Evolutionary conservation across 202 grass and related monocot genomes (phyloP), one percentile per base, ranked within the genome.

Genomic region (Bolboschoenoplectus hybrid): DNA sequence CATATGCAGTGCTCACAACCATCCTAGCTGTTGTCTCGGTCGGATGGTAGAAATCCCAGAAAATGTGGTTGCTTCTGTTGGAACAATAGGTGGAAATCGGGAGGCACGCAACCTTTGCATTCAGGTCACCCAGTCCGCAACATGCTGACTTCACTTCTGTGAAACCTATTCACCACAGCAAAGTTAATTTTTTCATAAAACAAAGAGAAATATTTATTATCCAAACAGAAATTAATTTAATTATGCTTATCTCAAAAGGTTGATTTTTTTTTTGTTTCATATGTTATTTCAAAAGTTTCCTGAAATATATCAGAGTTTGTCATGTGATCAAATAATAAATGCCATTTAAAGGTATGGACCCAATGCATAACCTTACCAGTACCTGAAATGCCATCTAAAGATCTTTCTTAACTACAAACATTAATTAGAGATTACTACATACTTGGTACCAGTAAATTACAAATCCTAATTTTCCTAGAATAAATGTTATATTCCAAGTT

Each of bases 31-130:
- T 84, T 64, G 84, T 13, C 74, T 91, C 87, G 0, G 87, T 91
- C 2, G 89, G 89, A 75, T 91, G 89, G 84, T 84, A 88, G 34
- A 87, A 86, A 53, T 91, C 89, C 89, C 89, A 91, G 52, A 91
- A 91, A 5, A 91, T 69, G 36, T 91, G 84, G 16, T 81, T 67
- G 1, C 3, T 81, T 63, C 87, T 77, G 36, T 91, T 84, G 34
- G 87, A 72, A 53, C 89, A 91, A 51, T 86, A 91, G 58, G n/a
- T 86, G 12, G 86, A 53, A 5, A 91, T 12, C 17, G 87, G 86
- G n/a, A 56, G 56, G 80, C 89, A 91, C 6, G 79, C 84, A 35
- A 91, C 34, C 55, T 86, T 57, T 39, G 89, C 87, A 26, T 88
- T 91, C 40, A 91, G 84, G 62, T 88, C 84, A 38, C 89, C 89